A percentile compares a stretch with the other conserved stretches of the same genome.
Evolutionary conservation across 495 filamentous ascomycete species (phyloP).

Genomic region (Penicillium parvum): DNA sequence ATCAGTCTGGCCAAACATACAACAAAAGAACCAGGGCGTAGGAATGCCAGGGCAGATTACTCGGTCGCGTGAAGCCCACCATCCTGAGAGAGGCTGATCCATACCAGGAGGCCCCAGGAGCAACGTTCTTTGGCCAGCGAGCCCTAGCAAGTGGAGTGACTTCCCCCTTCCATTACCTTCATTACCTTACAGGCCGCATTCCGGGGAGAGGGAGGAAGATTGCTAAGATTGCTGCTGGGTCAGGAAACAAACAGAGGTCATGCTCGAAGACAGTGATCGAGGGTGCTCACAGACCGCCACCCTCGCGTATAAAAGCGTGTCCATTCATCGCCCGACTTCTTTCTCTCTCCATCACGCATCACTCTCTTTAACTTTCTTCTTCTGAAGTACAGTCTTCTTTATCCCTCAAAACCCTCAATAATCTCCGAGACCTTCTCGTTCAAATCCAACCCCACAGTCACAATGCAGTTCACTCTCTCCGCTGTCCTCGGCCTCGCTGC

Average conservation of each 20-base stretch:
- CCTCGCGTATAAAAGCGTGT: slow-evolving; percentile 36
- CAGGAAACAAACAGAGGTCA: slow-evolving; percentile 7
- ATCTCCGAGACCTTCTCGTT: slow-evolving; percentile 32
- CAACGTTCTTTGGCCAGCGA: slow-evolving; percentile 7
- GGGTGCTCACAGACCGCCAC: slow-evolving; percentile 23
- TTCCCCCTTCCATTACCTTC: slow-evolving; percentile 22
- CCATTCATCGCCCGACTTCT: slow-evolving; percentile 8
- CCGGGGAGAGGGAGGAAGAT: slow-evolving; percentile 21
- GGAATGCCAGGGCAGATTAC: slow-evolving; percentile 14
- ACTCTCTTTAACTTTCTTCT: slow-evolving; percentile 28
- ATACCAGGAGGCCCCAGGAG: slow-evolving; percentile 23
- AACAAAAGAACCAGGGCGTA: neutral
- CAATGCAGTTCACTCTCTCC: slow-evolving; percentile 31
- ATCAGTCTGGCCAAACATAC: neutral
- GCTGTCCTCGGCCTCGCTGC: slow-evolving; percentile 22
- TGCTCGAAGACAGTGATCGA: slow-evolving; percentile 5
- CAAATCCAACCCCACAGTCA: slow-evolving; percentile 35
- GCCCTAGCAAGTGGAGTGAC: slow-evolving; percentile 18
- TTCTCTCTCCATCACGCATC: slow-evolving; percentile 34
- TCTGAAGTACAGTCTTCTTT: slow-evolving; percentile 29
- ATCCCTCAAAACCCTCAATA: slow-evolving; percentile 11
- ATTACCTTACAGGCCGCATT: slow-evolving; percentile 33
- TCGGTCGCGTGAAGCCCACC: slow-evolving; percentile 13
- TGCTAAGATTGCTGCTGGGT: neutral
- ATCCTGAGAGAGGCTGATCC: slow-evolving; percentile 23